A percentile compares a stretch with the other conserved stretches of the same genome.
Evolutionary conservation across 306 rosid genomes (phyloP).

Genomic region (Acmispon strigosus): DNA sequence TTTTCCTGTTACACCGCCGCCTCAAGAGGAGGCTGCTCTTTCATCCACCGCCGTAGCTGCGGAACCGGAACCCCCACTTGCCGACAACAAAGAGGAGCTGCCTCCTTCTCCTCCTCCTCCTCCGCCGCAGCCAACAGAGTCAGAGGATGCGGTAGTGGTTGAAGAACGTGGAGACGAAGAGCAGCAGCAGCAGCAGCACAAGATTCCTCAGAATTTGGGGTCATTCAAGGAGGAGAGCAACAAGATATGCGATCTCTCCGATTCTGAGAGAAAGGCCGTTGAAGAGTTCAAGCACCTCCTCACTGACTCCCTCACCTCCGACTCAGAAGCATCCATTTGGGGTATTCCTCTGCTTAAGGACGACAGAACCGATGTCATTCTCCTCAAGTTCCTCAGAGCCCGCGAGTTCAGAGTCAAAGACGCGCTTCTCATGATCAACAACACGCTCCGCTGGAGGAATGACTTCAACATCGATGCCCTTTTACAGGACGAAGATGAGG

Average conservation of each 20-base stretch:
- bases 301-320: constrained; percentile 16
- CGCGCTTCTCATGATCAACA: constrained; percentile 52
- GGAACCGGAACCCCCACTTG: background rate
- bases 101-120: background rate
- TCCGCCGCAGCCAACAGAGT: background rate
- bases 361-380: constrained; percentile 67
- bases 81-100: background rate
- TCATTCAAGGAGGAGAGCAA: constrained; percentile 91
- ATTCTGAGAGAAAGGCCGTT: constrained; percentile 42
- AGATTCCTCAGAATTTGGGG: constrained; percentile 35
- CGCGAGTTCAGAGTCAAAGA: constrained; percentile 74
- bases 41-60: background rate
- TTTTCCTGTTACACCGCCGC: background rate
- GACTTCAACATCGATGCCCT: constrained; percentile 64
- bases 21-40: background rate
- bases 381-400: constrained; percentile 81
- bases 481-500: constrained; percentile 40
- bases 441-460: constrained; percentile 68
- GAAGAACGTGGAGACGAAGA: constrained; percentile 9
- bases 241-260: constrained; percentile 56
- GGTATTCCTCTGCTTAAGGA: constrained; percentile 78
- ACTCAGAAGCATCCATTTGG: constrained; percentile 46
- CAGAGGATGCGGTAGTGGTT: constrained; percentile 21
- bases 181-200: background rate
- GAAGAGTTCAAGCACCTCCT: constrained; percentile 45